Percentiles rank a stretch among this genome's conserved stretches.
These are phyloP conservation scores for Suillus placidus DNA, from an alignment of 768 basidiomycete species.

Conservation along the genomic window DNA sequence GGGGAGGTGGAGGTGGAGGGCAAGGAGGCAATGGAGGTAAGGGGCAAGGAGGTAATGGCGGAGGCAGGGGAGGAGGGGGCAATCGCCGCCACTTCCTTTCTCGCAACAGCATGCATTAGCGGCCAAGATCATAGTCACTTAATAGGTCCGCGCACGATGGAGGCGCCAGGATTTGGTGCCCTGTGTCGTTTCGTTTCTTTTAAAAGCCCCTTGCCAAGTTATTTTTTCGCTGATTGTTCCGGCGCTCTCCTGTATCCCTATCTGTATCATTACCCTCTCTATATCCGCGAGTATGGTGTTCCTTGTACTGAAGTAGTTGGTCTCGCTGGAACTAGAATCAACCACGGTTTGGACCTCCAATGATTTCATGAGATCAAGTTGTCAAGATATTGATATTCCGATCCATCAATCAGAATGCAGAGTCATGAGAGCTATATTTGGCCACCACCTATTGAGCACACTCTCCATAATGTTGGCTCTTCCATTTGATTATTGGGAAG, in stretches of 20 bases:
- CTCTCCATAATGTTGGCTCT: background rate
- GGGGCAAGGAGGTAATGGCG: slow-evolving; percentile 13
- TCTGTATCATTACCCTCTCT: slow-evolving; percentile 13
- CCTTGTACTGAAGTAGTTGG: slow-evolving; percentile 14
- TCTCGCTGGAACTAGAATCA: slow-evolving; percentile 18
- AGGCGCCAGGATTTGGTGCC: background rate
- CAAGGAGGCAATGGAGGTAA: slow-evolving; percentile 7
- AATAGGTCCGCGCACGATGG: slow-evolving; percentile 18
- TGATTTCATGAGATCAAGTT: background rate
- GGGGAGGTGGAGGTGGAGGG: slow-evolving; percentile 7
- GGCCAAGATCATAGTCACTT: slow-evolving; percentile 9
- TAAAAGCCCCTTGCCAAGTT: slow-evolving; percentile 14
- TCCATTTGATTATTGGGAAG: slow-evolving; percentile 1
- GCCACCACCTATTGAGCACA: background rate
- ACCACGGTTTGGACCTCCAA: slow-evolving; percentile 2
- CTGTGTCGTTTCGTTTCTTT: slow-evolving; percentile 15
- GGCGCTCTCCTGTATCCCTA: slow-evolving; percentile 13
- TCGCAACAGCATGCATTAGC: slow-evolving; percentile 16
- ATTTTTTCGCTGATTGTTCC: slow-evolving; percentile 15
- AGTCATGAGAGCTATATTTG: background rate
- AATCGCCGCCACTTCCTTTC: slow-evolving; percentile 27
- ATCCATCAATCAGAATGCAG: background rate
- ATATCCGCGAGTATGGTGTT: slow-evolving; percentile 25
- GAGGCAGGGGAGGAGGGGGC: slow-evolving; percentile 10
- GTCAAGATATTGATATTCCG: background rate